Conservation (phyloP, 2,329 filamentous ascomycete genomes). For the Microdochium trichocladiopsis region DNA sequence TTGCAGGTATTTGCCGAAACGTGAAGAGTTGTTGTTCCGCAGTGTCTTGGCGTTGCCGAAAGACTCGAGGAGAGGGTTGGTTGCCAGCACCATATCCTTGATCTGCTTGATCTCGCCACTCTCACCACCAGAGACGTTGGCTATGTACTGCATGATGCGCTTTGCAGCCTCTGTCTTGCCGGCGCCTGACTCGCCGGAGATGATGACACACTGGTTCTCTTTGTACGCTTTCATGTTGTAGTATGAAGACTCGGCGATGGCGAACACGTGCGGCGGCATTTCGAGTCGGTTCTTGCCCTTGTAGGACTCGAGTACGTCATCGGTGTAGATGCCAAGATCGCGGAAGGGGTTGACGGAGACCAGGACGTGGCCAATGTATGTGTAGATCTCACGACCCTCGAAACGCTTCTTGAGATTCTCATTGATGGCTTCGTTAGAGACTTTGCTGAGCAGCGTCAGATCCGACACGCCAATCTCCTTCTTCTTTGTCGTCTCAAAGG, state of each 20-base stretch:
- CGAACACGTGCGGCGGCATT: slow-evolving; percentile 92
- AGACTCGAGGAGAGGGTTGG: slow-evolving; percentile 92
- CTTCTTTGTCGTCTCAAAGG: slow-evolving; percentile 95
- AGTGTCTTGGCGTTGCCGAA: slow-evolving; percentile 98
- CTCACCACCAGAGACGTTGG: slow-evolving; percentile 82
- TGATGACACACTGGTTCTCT: slow-evolving; percentile 99
- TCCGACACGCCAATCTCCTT: slow-evolving; percentile 99
- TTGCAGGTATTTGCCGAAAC: slow-evolving; percentile 97
- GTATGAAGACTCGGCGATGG: slow-evolving; percentile 91
- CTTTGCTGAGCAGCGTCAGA: slow-evolving; percentile 94
- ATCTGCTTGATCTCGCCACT: slow-evolving; percentile 89
- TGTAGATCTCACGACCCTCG: slow-evolving; percentile 96
- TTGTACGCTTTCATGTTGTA: slow-evolving; percentile 99
- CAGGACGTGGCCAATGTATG: slow-evolving; percentile 98
- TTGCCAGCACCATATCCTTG: slow-evolving; percentile 99
- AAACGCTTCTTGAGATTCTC: slow-evolving; percentile 98
- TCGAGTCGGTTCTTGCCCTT: slow-evolving; percentile 95
- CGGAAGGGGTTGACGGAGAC: slow-evolving; percentile 98
- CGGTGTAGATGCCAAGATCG: slow-evolving; percentile 96
- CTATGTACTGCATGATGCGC: slow-evolving; percentile 99
- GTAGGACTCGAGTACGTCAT: slow-evolving; percentile 87
- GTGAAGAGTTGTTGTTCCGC: slow-evolving; percentile 96
- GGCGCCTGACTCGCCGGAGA: slow-evolving; percentile 95
- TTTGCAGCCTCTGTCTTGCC: slow-evolving; percentile 99
- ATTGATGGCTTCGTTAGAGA: slow-evolving; percentile 98